Base-by-base conservation (phyloP, 805 yeast species). In the Myxozyma neotropica region DNA sequence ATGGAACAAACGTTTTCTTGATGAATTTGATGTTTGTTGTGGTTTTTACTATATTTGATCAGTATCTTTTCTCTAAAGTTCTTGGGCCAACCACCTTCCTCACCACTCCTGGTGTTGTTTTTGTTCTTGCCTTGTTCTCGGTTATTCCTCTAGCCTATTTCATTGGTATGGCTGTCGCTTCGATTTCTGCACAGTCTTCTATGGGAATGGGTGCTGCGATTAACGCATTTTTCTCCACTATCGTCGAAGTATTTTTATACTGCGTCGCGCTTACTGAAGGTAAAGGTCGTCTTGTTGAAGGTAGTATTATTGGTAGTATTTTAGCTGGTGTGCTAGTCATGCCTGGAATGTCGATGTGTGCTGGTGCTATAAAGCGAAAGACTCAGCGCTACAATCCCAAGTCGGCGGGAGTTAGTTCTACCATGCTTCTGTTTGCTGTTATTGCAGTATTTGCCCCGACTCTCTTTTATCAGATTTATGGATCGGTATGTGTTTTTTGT, bases 171-270 rank as follows among this genome's bases (percentile, higher is more conserved):
- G 98, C 98, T 4, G 99, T 94, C n/a, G 99, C 99, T 0, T 92
- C 98, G 1, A 94, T 94, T 59, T 88, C 96, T 5, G 98, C 99
- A 0, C 99, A 94, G 75, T 89, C 97, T 0, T 92, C 97, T 0
- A 94, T 94, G 99, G 97, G 98, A 29, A 85, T 94, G 60, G 98
- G 98, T 77, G 99, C 99, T 0, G 97, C 92, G 0, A 91, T 94
- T 68, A 94, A 94, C 73, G 99, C 99, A 0, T 93, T 94, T 70
- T 94, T 94, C 79, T 92, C 98, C 1, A 92, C 99, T 0, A 81
- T 94, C 51, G 98, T 94, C 5, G 99, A 94, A 72, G 88, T 94
- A 7, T 94, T 86, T 72, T 76, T 93, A 50, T 94, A 94, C 72
- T 87, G 96, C 73, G 96, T 93, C 21, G 98, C 99, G 0, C 77